phyloP scores from a whole-genome alignment of 2,329 filamentous ascomycete species.

The Lachnellula arida region DNA sequence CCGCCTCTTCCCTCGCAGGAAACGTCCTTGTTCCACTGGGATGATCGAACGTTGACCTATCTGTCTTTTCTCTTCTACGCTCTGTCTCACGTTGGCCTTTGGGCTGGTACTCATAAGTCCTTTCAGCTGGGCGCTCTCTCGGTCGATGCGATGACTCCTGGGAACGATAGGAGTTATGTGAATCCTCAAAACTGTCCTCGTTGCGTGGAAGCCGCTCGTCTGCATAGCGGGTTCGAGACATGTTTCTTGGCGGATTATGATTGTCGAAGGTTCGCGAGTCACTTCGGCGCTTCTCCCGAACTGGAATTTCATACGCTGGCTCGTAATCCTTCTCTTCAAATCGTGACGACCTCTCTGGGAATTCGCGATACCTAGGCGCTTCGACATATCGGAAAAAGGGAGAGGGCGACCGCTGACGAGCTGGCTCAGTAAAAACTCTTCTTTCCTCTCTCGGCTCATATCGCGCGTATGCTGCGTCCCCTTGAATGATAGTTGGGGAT shows the following conservation, averaged over 20 bases:
- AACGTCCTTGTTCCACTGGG: neutral
- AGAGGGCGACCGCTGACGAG: neutral
- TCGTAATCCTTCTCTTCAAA: too few species aligned
- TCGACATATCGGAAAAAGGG: neutral
- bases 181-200: constrained; percentile 10
- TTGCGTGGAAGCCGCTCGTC: neutral
- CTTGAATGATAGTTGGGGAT: neutral
- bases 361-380: neutral
- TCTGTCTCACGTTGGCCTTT: constrained; percentile 6
- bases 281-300: too few species aligned
- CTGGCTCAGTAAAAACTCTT: neutral
- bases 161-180: constrained; percentile 4
- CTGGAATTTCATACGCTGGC: too few species aligned
- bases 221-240: neutral
- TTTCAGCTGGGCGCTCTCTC: constrained; percentile 13
- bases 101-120: constrained; percentile 7
- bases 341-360: neutral
- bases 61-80: constrained; percentile 1
- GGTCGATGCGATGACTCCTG: constrained; percentile 11
- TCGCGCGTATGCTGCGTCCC: neutral
- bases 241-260: neutral
- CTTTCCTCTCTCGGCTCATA: neutral
- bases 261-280: neutral
- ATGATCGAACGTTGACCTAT: neutral
- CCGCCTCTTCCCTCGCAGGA: constrained; percentile 10